Conservation (phyloP, 163 green algal genomes). For the Chloroidium sp. region DNA sequence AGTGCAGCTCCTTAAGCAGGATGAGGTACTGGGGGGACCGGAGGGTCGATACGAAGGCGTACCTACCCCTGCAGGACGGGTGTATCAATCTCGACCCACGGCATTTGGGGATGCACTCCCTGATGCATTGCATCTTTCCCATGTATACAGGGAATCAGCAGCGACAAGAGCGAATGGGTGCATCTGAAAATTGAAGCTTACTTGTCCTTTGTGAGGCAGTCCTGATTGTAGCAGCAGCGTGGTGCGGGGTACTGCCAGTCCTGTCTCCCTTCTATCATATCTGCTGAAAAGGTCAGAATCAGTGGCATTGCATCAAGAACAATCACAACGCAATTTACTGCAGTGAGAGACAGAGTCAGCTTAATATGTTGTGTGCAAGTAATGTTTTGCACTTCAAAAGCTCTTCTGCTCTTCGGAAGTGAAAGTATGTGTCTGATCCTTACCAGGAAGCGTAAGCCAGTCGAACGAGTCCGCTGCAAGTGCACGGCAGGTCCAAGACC, state of each 20-base stretch:
- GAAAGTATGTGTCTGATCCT: not conserved
- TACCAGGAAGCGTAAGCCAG: not conserved
- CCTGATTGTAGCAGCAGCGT: not conserved
- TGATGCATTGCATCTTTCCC: not conserved
- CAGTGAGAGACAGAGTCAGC: not conserved
- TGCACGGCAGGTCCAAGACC: no score
- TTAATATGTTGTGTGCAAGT: not conserved
- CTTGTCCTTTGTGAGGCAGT: not conserved
- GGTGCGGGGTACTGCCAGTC: not conserved
- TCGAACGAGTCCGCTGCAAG: not conserved
- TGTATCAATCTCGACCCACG: not conserved
- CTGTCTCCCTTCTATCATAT: not conserved
- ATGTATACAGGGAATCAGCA: no score
- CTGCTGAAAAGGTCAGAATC: no score
- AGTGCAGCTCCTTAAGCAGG: not conserved
- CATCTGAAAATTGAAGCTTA: no score
- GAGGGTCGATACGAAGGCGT: not conserved
- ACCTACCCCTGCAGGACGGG: not conserved
- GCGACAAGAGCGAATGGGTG: no score
- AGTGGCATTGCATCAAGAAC: no score
- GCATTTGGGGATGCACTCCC: not conserved
- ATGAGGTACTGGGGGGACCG: not conserved
- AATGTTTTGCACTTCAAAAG: not conserved
- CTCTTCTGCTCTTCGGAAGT: not conserved
- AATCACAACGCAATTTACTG: not conserved